Conservation (phyloP, 1,139 yeast species). For the Arxiozyma heterogenica region DNA sequence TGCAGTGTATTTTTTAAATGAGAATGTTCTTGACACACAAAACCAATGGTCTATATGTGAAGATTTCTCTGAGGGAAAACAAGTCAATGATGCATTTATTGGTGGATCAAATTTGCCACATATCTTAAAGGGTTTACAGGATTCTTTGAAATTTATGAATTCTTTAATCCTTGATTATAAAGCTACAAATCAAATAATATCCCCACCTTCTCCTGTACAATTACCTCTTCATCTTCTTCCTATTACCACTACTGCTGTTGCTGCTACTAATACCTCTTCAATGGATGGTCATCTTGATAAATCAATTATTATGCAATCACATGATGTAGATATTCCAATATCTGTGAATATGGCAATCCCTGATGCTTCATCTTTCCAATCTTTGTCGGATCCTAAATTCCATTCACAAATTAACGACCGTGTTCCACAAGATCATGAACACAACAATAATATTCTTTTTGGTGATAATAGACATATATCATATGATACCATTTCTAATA, state of each 20-base stretch:
- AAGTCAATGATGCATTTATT: slow-evolving; percentile 56
- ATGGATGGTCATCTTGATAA: background rate
- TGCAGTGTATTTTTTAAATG: slow-evolving; percentile 55
- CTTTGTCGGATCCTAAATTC: background rate
- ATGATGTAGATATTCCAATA: slow-evolving; percentile 1
- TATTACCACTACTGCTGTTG: background rate
- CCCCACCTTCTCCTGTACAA: slow-evolving; percentile 7
- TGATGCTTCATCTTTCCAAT: slow-evolving; percentile 1
- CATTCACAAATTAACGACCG: background rate
- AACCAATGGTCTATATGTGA: slow-evolving; percentile 80
- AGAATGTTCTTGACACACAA: slow-evolving; percentile 30
- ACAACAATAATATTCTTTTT: slow-evolving; percentile 5
- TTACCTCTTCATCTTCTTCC: background rate
- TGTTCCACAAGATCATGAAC: background rate
- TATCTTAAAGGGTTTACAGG: slow-evolving; percentile 42
- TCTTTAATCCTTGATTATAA: slow-evolving; percentile 43
- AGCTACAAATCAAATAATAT: slow-evolving; percentile 25
- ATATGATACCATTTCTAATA: background rate
- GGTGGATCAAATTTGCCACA: slow-evolving; percentile 41
- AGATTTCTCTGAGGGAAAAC: slow-evolving; percentile 75
- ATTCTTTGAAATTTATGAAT: slow-evolving; percentile 45
- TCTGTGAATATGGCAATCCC: background rate
- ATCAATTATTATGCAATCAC: background rate
- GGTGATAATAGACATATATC: background rate
- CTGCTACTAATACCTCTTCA: slow-evolving; percentile 1